Conservation (phyloP, 805 yeast genomes). For the Candida parachauliodes region DNA sequence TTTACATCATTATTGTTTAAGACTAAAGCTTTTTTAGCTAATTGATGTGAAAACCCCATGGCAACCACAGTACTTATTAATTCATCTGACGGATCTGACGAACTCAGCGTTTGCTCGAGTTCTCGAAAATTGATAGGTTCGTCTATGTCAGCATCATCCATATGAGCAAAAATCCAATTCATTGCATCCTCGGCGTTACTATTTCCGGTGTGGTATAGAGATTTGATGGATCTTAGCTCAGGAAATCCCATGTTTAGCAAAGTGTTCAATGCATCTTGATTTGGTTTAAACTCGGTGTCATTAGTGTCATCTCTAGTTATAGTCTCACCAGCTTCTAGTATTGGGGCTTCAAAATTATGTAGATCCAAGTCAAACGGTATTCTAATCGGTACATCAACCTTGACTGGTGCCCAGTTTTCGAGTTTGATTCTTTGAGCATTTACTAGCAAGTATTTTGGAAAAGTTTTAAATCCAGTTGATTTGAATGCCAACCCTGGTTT, state of each 20-base stretch:
- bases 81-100: slow-evolving; percentile 23
- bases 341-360: slow-evolving; percentile 36
- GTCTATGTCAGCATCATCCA: slow-evolving; percentile 82
- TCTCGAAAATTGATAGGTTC: slow-evolving; percentile 45
- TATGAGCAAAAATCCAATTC: slow-evolving; percentile 86
- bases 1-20: slow-evolving; percentile 60
- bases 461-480: slow-evolving; percentile 50
- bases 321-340: slow-evolving; percentile 33
- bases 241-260: slow-evolving; percentile 88
- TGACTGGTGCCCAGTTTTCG: slow-evolving; percentile 87
- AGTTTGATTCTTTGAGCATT: slow-evolving; percentile 78
- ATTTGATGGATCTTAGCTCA: slow-evolving; percentile 58
- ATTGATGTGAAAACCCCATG: slow-evolving; percentile 75
- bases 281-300: slow-evolving; percentile 44
- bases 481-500: slow-evolving; percentile 33
- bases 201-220: slow-evolving; percentile 72
- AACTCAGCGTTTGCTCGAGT: slow-evolving; percentile 5
- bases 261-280: slow-evolving; percentile 49
- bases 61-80: slow-evolving; percentile 46
- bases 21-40: slow-evolving; percentile 71
- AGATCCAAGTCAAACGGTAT: slow-evolving; percentile 49
- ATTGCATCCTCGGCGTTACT: slow-evolving; percentile 64
- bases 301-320: slow-evolving; percentile 20
- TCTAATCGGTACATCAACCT: slow-evolving; percentile 68
- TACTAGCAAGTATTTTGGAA: slow-evolving; percentile 67